Evolutionary conservation across 106 monocot genomes (phyloP), one percentile per base, ranked within the genome.

Genomic region (Allium fistulosum): DNA sequence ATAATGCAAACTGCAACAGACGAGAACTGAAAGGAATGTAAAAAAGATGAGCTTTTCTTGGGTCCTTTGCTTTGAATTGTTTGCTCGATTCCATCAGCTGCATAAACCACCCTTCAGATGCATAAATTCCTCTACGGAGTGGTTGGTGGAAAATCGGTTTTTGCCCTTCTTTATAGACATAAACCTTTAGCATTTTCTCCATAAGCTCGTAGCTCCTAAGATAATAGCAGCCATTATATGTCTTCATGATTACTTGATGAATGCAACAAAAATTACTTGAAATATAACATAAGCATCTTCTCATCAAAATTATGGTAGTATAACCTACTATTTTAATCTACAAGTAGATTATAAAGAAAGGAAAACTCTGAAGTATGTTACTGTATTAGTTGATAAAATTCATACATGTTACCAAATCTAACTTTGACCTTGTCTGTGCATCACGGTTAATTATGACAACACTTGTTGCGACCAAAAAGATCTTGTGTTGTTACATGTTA

Each of bases 41-140:
- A 69, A 88, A 88, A 51, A 88, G 53, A 59, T 88, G 78, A 61
- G 88, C 88, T 59, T 76, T 84, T 51, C 50, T 63, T 15, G 83
- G 81, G 63, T 88, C 80, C 61, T 18, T 78, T 60, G 76, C 81
- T 3, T 48, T 9, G 47, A 73, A 88, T 11, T 65, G 76, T 51
- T 26, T 80, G 66, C 71, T 81, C 26, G 60, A 61, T 63, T 89
- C 80, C 66, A 89, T 68, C 1, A 77, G 66, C 65, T 85, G 85
- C 89, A 89, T 85, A 61, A 85, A 82, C 89, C 89, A 89, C 63
- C 89, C 89, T 71, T 89, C 89, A 15, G 85, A 85, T 1, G 89
- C 84, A 73, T 89, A 89, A 11, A 85, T 85, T 59, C 89, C 88
- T 49, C 75, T 85, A 46, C 84, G 67, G 2, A 72, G 71, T 58